phyloP scores from a whole-genome alignment of 345 rosid genomes.

The Eucalyptus pumila region DNA sequence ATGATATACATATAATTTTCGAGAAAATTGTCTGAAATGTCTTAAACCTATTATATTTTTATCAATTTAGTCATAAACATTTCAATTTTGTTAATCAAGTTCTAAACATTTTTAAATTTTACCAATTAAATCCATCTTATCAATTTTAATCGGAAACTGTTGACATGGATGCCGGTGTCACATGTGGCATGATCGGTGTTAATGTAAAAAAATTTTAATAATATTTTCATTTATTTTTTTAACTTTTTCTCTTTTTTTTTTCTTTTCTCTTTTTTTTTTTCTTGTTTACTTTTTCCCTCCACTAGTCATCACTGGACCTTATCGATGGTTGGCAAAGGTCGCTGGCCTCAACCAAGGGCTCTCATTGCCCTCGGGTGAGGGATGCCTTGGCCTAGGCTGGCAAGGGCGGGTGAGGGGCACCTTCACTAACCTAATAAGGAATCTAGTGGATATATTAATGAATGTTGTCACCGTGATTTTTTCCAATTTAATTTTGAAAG shows the following conservation, averaged over 20 bases:
- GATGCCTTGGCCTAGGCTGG: neutral
- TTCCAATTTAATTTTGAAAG: neutral
- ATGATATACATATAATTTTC: neutral
- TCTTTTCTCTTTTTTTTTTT: accelerated
- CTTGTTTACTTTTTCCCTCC: accelerated
- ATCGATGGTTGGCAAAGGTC: too few species aligned
- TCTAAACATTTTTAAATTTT: too few species aligned
- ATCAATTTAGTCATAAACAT: accelerated
- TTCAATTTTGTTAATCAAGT: too few species aligned
- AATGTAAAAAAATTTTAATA: too few species aligned
- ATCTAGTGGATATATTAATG: neutral
- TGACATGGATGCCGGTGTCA: accelerated
- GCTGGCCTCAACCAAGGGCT: too few species aligned
- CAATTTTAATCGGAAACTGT: accelerated
- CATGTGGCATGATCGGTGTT: accelerated
- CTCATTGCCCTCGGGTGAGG: accelerated
- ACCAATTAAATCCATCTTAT: too few species aligned
- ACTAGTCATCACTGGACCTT: accelerated
- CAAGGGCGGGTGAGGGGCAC: neutral
- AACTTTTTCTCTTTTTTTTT: accelerated
- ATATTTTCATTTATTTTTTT: too few species aligned
- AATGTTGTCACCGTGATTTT: accelerated
- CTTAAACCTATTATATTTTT: too few species aligned
- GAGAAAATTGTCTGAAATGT: neutral
- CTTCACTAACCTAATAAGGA: accelerated